Conservation (phyloP, 768 basidiomycete genomes). For the Tubosaeta sp. region DNA sequence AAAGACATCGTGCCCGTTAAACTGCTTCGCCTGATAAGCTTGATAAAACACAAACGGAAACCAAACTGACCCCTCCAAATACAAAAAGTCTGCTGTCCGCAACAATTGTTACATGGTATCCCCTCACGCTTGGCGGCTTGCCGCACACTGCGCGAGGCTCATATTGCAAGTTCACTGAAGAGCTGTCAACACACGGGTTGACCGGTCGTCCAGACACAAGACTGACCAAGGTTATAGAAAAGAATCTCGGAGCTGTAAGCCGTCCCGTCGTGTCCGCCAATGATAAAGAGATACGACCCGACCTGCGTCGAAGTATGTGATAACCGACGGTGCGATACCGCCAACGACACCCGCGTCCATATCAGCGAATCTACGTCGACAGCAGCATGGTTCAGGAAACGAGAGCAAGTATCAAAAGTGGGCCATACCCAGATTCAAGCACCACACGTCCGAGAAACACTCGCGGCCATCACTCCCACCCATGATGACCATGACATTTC, state of each 20-base stretch:
- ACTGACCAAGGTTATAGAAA: constrained; percentile 80
- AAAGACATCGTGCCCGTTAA: constrained; percentile 77
- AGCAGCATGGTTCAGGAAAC: not conserved
- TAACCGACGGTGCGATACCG: constrained; percentile 50
- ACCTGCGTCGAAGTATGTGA: constrained; percentile 88
- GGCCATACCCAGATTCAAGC: constrained; percentile 74
- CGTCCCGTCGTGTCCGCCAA: constrained; percentile 82
- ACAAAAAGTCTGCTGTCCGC: constrained; percentile 84
- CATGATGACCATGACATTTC: constrained; percentile 80
- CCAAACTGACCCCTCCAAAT: constrained; percentile 60
- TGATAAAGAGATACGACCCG: constrained; percentile 86
- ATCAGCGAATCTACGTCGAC: constrained; percentile 21
- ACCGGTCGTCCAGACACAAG: not conserved
- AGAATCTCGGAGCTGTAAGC: constrained; percentile 73
- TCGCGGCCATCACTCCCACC: constrained; percentile 91
- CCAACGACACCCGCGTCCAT: constrained; percentile 26
- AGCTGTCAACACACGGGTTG: not conserved
- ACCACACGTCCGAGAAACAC: constrained; percentile 86
- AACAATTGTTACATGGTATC: constrained; percentile 79
- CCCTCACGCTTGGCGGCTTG: constrained; percentile 65
- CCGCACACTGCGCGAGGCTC: constrained; percentile 70
- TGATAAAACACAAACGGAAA: not conserved
- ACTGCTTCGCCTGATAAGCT: constrained; percentile 28
- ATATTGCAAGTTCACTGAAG: constrained; percentile 76
- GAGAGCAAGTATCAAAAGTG: not conserved